Conservation (phyloP, 129 eudicot species). For the Escallonia rubra region DNA sequence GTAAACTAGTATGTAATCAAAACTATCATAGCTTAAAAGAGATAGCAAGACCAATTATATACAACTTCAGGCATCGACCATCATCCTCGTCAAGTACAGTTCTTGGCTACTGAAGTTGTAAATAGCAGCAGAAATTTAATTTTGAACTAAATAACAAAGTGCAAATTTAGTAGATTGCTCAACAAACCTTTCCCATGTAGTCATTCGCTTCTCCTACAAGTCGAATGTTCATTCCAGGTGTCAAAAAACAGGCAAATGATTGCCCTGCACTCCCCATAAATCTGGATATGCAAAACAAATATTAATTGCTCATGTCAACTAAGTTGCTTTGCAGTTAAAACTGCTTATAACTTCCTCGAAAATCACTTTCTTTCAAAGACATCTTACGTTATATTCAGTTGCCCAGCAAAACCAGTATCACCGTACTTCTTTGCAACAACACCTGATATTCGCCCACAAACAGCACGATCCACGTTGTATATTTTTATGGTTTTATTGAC, state of each 20-base stretch:
- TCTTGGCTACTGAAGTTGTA: too few relatives aligned
- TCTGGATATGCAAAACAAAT: constrained; percentile 23
- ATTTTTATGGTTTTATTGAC: constrained; percentile 62
- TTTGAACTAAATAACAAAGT: too few relatives aligned
- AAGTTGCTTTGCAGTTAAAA: constrained; percentile 1
- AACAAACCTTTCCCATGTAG: constrained; percentile 94
- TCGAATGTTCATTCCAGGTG: constrained; percentile 96
- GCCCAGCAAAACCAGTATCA: constrained; percentile 99
- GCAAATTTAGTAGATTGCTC: background rate
- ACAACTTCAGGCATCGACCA: too few relatives aligned
- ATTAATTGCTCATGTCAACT: background rate
- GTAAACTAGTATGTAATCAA: too few relatives aligned
- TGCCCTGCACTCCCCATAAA: constrained; percentile 84
- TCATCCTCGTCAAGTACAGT: too few relatives aligned
- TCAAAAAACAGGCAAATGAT: constrained; percentile 88
- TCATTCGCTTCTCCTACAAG: constrained; percentile 97
- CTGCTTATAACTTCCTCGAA: background rate
- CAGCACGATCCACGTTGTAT: constrained; percentile 94
- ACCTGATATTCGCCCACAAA: constrained; percentile 97
- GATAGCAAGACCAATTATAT: too few relatives aligned
- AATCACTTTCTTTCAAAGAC: background rate
- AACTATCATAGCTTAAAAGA: too few relatives aligned
- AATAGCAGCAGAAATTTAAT: too few relatives aligned
- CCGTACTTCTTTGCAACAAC: constrained; percentile 96
- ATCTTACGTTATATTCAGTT: constrained; percentile 80